A percentile compares a stretch with the other conserved stretches of the same genome.
Evolutionary conservation across 176 grass and related monocot species (phyloP).

Genomic region (Oryza australiensis): DNA sequence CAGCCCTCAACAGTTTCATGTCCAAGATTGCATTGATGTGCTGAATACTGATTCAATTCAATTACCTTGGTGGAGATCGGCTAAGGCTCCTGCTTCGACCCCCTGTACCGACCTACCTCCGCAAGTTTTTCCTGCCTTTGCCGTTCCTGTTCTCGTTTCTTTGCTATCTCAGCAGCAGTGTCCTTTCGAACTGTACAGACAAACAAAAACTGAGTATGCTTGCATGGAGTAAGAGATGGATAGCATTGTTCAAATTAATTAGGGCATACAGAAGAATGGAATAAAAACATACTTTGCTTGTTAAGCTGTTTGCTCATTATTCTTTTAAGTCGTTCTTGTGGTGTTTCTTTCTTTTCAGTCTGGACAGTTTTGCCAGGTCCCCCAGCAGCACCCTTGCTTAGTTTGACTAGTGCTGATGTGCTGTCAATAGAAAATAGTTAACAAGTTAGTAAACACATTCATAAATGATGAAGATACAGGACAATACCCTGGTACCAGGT

Average conservation of each 20-base stretch:
- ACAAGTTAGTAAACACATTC: conserved; percentile 6
- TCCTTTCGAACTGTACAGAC: conserved; percentile 79
- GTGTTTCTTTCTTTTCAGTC: conserved; percentile 95
- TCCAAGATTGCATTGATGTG: not conserved
- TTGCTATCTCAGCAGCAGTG: conserved; percentile 82
- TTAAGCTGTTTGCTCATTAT: conserved; percentile 99
- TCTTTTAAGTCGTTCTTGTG: conserved; percentile 97
- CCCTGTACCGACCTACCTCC: conserved; percentile 73
- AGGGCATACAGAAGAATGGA: conserved; percentile 15
- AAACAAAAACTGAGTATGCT: conserved; percentile 31
- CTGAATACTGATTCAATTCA: conserved; percentile 16
- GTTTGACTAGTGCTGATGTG: conserved; percentile 78
- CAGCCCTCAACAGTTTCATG: not conserved
- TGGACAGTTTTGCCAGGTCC: conserved; percentile 60
- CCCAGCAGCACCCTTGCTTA: conserved; percentile 67
- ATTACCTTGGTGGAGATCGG: conserved; percentile 84
- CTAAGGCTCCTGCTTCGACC: conserved; percentile 63
- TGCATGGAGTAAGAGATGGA: not conserved
- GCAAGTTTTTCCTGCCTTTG: conserved; percentile 87
- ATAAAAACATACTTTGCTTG: conserved; percentile 89
- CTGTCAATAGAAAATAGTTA: conserved; percentile 51
- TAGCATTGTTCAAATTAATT: conserved; percentile 6
- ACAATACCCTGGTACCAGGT: conserved; percentile 29
- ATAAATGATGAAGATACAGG: conserved; percentile 37
- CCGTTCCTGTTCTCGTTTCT: conserved; percentile 87